Percentiles rank a stretch among this genome's conserved stretches.
These are phyloP conservation scores for Mollisiaceae sp. DNA, from an alignment of 2,329 filamentous ascomycete genomes.

Conservation along the genomic window DNA sequence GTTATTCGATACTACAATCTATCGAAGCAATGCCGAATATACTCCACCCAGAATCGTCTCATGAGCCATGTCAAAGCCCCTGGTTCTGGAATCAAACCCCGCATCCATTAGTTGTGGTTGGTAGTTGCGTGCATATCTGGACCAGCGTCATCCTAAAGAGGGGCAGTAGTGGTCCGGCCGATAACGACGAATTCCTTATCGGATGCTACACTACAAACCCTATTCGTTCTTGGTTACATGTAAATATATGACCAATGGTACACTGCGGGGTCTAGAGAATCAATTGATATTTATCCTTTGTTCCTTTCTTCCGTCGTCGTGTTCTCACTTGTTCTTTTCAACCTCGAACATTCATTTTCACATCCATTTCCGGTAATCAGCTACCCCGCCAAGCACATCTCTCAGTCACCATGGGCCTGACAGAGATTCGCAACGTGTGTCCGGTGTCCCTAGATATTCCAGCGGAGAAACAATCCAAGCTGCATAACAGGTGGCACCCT, in stretches of 20 bases:
- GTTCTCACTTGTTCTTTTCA: background rate
- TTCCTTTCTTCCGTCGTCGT: conserved; percentile 2
- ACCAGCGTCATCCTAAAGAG: conserved; percentile 9
- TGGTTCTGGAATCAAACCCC: conserved; percentile 11
- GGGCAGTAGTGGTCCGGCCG: conserved; percentile 7
- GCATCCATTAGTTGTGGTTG: conserved; percentile 17
- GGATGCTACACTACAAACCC: conserved; percentile 1
- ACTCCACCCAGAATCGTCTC: background rate
- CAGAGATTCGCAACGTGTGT: conserved; percentile 71
- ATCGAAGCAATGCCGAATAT: conserved; percentile 12
- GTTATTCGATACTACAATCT: background rate
- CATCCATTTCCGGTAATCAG: conserved; percentile 6
- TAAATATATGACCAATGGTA: conserved; percentile 9
- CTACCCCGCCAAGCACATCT: conserved; percentile 6
- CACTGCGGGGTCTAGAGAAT: conserved; percentile 6
- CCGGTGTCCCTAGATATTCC: conserved; percentile 76
- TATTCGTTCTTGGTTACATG: conserved; percentile 6
- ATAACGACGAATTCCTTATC: conserved; percentile 12
- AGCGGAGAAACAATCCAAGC: conserved; percentile 68
- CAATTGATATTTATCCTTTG: background rate
- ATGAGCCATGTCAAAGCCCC: background rate
- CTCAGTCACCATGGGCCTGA: conserved; percentile 49
- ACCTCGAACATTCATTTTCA: background rate
- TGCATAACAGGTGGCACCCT: conserved; percentile 93
- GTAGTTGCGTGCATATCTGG: conserved; percentile 13